Base-by-base conservation (phyloP, 140 eudicot species). In the Stevia rebaudiana region DNA sequence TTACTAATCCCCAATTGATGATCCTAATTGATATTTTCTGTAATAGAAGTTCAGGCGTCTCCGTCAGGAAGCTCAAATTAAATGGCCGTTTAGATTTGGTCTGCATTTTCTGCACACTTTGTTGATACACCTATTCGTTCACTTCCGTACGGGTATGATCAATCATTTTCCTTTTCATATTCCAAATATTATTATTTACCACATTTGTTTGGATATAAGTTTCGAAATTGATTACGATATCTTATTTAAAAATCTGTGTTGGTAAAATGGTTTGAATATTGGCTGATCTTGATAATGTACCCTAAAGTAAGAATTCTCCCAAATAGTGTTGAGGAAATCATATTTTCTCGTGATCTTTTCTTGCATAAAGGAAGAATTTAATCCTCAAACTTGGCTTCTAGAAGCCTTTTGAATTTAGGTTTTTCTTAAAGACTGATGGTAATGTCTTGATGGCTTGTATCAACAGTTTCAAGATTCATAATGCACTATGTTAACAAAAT, bases 1-100 rank as follows among this genome's bases (percentile, higher is more conserved):
- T 36, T n/a, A 44, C 24, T 1, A 31, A 42, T n/a, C 48, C 57
- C 57, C 16, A 28, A 55, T 17, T 21, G 36, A 52, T 16, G 37
- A 33, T 33, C 37, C 37, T 33, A 5, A 36, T 36, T 36, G 41
- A 36, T 28, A 22, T 22, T 24, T 13, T 39, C 25, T 41, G 31
- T 15, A 19, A 41, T 8, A 9, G 46, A 61, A 33, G 61, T 44
- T 43, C 18, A 47, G 18, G 24, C 19, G 50, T 31, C 49, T 15
- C 24, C 28, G 37, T 30, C 49, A 19, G 51, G 61, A 47, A 70
- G 68, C 52, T 58, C 51, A n/a, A 21, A n/a, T 15, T 11, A 18
- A 60, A 49, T 36, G 23, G 11, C 24, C 28, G 7, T 8, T 35
- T 23, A 22, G 31, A 2, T 50, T 8, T 4, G 19, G 15, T 65